phyloP scores from a whole-genome alignment of 768 basidiomycete species.

The Pulveroboletus frians region DNA sequence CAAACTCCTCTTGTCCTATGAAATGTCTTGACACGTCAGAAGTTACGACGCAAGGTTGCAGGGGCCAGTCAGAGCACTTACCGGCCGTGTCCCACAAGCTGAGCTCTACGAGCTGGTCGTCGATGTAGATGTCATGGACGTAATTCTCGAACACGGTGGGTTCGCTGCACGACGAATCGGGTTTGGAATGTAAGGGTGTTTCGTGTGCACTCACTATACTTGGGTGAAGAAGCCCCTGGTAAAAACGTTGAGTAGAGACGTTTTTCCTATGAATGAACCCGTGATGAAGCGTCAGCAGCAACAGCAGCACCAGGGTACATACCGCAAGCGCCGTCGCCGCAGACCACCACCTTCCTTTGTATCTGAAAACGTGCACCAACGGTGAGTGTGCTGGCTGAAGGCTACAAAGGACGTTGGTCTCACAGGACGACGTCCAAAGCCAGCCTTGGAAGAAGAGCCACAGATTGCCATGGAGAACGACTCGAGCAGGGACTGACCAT shows the following conservation, averaged over 20 bases:
- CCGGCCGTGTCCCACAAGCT: constrained; percentile 98
- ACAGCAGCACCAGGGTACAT: not conserved
- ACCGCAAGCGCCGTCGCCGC: constrained; percentile 96
- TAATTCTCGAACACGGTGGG: constrained; percentile 98
- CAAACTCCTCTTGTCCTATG: constrained; percentile 93
- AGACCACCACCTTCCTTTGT: constrained; percentile 75
- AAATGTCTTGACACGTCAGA: constrained; percentile 30
- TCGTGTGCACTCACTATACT: constrained; percentile 63
- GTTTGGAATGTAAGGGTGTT: not conserved
- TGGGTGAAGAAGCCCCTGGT: constrained; percentile 91
- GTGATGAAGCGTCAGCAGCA: constrained; percentile 9
- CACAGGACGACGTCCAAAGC: constrained; percentile 46
- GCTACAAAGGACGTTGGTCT: constrained; percentile 7
- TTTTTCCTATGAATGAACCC: constrained; percentile 52
- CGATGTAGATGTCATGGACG: constrained; percentile 82
- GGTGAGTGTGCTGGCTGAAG: constrained; percentile 12
- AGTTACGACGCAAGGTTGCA: constrained; percentile 11
- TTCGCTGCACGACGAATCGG: constrained; percentile 45
- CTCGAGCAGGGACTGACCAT: not conserved
- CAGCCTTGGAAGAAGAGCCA: constrained; percentile 46
- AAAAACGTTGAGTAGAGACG: constrained; percentile 82
- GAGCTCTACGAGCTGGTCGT: constrained; percentile 84
- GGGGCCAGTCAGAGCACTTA: constrained; percentile 28
- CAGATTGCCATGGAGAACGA: constrained; percentile 47
- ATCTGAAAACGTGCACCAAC: constrained; percentile 29